Conservation (phyloP, 2,329 filamentous ascomycete species). For the Dothidotthia symphoricarpi region DNA sequence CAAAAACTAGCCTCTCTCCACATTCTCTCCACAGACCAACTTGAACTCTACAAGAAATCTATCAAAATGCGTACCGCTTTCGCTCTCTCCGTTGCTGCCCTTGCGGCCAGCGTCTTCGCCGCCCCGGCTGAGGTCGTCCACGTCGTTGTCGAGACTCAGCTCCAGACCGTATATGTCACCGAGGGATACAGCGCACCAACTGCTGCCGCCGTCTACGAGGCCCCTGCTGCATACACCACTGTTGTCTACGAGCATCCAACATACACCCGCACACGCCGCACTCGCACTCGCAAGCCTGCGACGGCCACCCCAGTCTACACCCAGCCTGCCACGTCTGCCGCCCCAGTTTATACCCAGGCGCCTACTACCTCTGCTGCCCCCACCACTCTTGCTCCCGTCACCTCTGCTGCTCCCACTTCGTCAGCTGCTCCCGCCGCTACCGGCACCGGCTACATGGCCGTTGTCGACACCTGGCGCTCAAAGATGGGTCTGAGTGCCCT, state of each 20-base stretch:
- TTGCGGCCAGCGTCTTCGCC: slow-evolving; percentile 33
- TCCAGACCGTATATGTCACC: slow-evolving; percentile 27
- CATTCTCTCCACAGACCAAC: slow-evolving; percentile 2
- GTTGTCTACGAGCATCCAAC: slow-evolving; percentile 9
- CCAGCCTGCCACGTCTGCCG: slow-evolving; percentile 1
- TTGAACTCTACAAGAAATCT: slow-evolving; percentile 10
- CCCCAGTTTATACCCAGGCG: too few species aligned
- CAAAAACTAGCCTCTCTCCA: slow-evolving; percentile 6
- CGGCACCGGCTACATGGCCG: slow-evolving; percentile 24
- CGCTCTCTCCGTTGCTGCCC: slow-evolving; percentile 28
- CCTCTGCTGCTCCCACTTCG: slow-evolving; percentile 9
- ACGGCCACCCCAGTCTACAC: neutral
- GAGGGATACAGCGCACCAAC: slow-evolving; percentile 11
- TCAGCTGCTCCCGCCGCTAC: slow-evolving; percentile 6
- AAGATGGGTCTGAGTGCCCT: slow-evolving; percentile 29
- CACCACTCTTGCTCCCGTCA: neutral
- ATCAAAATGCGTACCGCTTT: slow-evolving; percentile 32
- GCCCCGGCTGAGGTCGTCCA: slow-evolving; percentile 21
- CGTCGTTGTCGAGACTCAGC: slow-evolving; percentile 29
- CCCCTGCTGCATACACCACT: slow-evolving; percentile 7
- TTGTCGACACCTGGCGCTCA: slow-evolving; percentile 27
- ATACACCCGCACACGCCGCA: neutral
- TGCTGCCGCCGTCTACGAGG: slow-evolving; percentile 2
- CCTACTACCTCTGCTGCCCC: neutral
- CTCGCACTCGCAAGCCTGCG: neutral